Evolutionary conservation across 768 basidiomycete species (phyloP).

Genomic region (Phlegmacium glaucopus): DNA sequence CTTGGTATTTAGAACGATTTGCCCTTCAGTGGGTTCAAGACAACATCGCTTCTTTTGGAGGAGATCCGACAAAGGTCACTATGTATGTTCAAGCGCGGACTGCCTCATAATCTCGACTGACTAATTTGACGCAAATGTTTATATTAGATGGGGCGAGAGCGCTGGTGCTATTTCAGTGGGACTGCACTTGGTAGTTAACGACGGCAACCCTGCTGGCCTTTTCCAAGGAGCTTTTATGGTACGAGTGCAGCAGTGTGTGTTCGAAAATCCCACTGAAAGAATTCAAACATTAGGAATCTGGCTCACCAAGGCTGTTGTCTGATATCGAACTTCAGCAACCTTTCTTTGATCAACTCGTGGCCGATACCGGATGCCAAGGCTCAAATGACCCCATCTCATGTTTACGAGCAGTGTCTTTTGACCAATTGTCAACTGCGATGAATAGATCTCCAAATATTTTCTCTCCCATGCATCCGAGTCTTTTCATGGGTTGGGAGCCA

Average conservation of each 20-base stretch:
- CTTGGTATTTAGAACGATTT: constrained; percentile 30
- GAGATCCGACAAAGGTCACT: constrained; percentile 44
- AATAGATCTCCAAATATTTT: constrained; percentile 28
- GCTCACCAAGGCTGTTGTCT: constrained; percentile 8
- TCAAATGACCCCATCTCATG: constrained; percentile 28
- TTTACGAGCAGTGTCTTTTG: constrained; percentile 27
- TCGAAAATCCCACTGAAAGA: constrained; percentile 7
- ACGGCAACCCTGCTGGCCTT: constrained; percentile 25
- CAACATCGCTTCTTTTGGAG: constrained; percentile 50
- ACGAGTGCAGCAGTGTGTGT: not conserved
- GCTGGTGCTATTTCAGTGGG: constrained; percentile 42
- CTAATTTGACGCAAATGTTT: not conserved
- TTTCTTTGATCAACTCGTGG: constrained; percentile 26
- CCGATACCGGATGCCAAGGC: constrained; percentile 24
- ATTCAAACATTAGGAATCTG: constrained; percentile 15
- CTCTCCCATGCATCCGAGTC: constrained; percentile 22
- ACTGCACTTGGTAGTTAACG: constrained; percentile 28
- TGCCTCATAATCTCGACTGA: not conserved
- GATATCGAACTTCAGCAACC: constrained; percentile 12
- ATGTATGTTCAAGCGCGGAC: constrained; percentile 30
- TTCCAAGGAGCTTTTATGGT: constrained; percentile 35
- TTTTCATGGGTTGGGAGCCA: constrained; percentile 34
- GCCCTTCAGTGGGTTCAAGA: constrained; percentile 54
- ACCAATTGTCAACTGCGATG: constrained; percentile 26
- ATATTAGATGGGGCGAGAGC: constrained; percentile 35